These are phyloP conservation scores for Myxozyma kluyveri DNA, from an alignment of 805 yeast species.

Conservation along the genomic window DNA sequence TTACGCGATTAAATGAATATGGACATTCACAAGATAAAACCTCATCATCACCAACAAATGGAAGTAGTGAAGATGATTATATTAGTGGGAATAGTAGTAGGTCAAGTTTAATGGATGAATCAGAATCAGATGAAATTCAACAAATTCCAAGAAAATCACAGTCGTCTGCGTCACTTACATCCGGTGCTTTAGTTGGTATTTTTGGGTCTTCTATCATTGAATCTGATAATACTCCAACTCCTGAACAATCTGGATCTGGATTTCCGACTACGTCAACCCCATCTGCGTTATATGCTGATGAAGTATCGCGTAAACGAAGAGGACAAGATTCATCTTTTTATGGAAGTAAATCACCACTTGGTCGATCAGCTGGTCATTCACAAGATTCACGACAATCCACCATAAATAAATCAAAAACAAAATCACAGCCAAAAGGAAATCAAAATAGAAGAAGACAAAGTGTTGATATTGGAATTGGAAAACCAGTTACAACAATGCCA, in stretches of 20 bases:
- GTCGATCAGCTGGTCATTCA: background rate
- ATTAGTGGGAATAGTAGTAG: background rate
- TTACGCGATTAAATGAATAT: background rate
- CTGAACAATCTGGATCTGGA: slow-evolving; percentile 32
- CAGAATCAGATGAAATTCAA: background rate
- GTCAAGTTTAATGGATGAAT: background rate
- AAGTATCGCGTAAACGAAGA: slow-evolving; percentile 7
- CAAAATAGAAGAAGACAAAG: background rate
- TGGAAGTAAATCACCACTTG: background rate
- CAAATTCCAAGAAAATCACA: slow-evolving; percentile 18
- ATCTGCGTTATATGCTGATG: slow-evolving; percentile 5
- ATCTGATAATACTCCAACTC: slow-evolving; percentile 24
- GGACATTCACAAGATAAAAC: background rate
- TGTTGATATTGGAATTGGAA: background rate
- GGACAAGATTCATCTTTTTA: background rate
- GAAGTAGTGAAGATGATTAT: background rate
- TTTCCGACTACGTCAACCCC: slow-evolving; percentile 2
- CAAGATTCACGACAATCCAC: slow-evolving; percentile 6
- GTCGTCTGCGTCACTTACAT: slow-evolving; percentile 29
- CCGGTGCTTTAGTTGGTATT: slow-evolving; percentile 40
- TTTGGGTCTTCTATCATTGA: slow-evolving; percentile 44
- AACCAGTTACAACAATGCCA: background rate
- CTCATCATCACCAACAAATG: background rate
- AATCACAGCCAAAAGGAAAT: background rate
- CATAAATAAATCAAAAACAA: background rate